A percentile compares a stretch with the other conserved stretches of the same genome.
These are phyloP conservation scores for Udeniomyces megalosporus DNA, from an alignment of 768 basidiomycete species.

Conservation along the genomic window DNA sequence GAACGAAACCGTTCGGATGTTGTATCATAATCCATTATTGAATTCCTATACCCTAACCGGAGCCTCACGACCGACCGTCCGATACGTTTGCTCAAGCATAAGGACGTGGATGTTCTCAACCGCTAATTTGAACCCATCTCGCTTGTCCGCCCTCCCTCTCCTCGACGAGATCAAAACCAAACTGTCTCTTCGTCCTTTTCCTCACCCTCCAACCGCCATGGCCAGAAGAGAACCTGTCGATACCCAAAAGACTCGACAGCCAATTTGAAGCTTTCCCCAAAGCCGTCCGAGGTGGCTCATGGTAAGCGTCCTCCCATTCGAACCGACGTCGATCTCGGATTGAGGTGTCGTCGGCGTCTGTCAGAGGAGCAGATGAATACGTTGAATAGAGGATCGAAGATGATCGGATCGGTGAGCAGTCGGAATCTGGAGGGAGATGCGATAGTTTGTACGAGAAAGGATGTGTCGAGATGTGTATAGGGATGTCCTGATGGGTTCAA, in stretches of 20 bases:
- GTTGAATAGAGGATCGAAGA: neutral
- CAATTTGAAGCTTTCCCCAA: neutral
- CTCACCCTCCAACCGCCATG: neutral
- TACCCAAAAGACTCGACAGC: neutral
- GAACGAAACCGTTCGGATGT: too few species aligned
- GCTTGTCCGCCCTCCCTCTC: too few species aligned
- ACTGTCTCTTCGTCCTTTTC: neutral
- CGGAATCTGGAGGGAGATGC: neutral
- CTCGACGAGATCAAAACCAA: neutral
- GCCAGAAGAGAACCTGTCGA: neutral
- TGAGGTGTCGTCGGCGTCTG: slow-evolving; percentile 42
- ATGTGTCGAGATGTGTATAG: neutral
- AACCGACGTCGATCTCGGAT: slow-evolving; percentile 40
- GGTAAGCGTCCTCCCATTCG: slow-evolving; percentile 3
- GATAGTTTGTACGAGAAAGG: neutral
- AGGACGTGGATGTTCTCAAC: too few species aligned
- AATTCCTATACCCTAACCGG: too few species aligned
- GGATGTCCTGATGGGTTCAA: neutral
- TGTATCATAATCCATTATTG: too few species aligned
- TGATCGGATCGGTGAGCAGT: neutral
- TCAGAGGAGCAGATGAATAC: slow-evolving; percentile 32
- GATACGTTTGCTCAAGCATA: too few species aligned
- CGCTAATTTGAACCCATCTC: too few species aligned
- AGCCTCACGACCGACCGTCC: too few species aligned
- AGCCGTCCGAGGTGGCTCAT: neutral